These are phyloP conservation scores for Malus hybrid DNA, from an alignment of 331 rosid species.

Conservation along the genomic window DNA sequence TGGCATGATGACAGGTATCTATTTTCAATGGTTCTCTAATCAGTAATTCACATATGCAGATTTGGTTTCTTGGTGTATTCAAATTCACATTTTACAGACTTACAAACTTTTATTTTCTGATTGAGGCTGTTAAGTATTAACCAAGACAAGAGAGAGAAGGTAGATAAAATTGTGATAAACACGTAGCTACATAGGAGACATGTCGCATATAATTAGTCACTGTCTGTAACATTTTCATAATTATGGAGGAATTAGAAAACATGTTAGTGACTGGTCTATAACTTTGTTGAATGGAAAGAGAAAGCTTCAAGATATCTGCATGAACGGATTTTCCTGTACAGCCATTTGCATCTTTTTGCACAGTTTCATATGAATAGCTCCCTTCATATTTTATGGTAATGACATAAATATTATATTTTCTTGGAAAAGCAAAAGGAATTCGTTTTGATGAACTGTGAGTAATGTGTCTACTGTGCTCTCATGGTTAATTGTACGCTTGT, in stretches of 20 bases:
- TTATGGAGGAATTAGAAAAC: not conserved
- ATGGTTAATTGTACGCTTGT: not conserved
- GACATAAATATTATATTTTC: not conserved
- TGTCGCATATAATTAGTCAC: not conserved
- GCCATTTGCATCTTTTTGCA: not conserved
- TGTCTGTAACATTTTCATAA: too few relatives aligned
- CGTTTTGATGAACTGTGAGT: not conserved
- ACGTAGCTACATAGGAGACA: not conserved
- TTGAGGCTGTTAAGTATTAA: not conserved
- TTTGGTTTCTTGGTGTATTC: not conserved
- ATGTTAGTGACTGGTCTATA: not conserved
- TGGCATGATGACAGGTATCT: slow-evolving; percentile 93
- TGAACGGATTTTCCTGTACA: not conserved
- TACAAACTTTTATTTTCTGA: not conserved
- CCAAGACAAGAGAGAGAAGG: not conserved
- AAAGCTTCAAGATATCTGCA: not conserved
- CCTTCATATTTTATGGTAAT: not conserved
- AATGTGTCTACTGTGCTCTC: not conserved
- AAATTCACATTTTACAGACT: not conserved
- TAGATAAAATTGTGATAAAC: not conserved
- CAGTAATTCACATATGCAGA: not conserved
- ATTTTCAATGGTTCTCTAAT: slow-evolving; percentile 1
- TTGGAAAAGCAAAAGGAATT: not conserved
- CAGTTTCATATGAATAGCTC: not conserved
- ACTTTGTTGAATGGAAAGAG: not conserved